Evolutionary conservation across 805 yeast genomes (phyloP).

Genomic region (Ogataea henricii): DNA sequence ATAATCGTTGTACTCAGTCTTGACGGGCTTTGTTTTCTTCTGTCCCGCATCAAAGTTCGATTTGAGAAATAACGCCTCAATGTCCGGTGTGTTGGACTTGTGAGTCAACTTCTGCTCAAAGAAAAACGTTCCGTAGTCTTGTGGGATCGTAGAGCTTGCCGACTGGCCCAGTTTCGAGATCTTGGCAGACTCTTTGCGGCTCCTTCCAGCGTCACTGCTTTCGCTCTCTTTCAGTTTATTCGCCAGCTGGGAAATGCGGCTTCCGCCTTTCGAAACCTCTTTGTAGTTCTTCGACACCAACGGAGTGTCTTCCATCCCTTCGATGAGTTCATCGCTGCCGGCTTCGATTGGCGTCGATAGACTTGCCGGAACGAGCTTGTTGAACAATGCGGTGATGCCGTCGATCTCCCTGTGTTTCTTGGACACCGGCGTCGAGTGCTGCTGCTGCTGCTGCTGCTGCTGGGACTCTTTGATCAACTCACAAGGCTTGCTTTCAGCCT

Average conservation of each 20-base stretch:
- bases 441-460: not conserved
- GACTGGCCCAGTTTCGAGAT: not conserved
- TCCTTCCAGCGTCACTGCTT: not conserved
- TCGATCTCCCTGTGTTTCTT: constrained; percentile 12
- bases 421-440: constrained; percentile 16
- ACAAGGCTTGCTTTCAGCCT: too few relatives aligned
- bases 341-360: constrained; percentile 25
- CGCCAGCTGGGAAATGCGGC: constrained; percentile 21
- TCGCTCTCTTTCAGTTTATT: constrained; percentile 12
- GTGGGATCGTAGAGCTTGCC: not conserved
- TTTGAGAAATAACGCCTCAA: constrained; percentile 23
- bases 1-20: not conserved
- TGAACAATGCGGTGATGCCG: constrained; percentile 17
- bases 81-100: constrained; percentile 12
- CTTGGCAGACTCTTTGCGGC: not conserved
- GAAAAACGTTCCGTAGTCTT: constrained; percentile 34
- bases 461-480: not conserved
- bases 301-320: constrained; percentile 20
- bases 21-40: not conserved
- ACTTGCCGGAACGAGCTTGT: constrained; percentile 23
- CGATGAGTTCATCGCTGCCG: constrained; percentile 3
- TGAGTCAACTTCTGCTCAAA: constrained; percentile 10
- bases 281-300: constrained; percentile 9
- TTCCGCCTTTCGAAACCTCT: not conserved
- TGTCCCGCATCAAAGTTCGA: constrained; percentile 8